A percentile compares a stretch with the other conserved stretches of the same genome.
These are phyloP conservation scores for Tetrastigma voinierianum DNA, from an alignment of 164 flowering plant genomes.

Conservation along the genomic window DNA sequence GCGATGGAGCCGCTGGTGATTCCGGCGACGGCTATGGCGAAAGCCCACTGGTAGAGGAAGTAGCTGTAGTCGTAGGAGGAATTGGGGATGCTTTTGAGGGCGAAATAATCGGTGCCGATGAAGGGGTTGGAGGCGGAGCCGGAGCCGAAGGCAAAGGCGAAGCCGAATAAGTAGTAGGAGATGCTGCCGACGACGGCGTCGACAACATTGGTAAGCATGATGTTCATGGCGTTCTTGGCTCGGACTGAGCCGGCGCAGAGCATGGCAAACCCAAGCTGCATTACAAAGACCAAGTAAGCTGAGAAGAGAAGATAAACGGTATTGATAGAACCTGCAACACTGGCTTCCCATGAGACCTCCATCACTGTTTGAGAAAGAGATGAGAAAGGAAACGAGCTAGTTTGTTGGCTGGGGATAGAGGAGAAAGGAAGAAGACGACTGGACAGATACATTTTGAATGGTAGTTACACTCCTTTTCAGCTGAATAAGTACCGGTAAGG, in stretches of 20 bases:
- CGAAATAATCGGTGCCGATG: slow-evolving; percentile 57
- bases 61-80: slow-evolving; percentile 47
- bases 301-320: slow-evolving; percentile 57
- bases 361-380: slow-evolving; percentile 16
- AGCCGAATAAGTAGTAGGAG: slow-evolving; percentile 73
- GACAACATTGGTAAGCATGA: slow-evolving; percentile 75
- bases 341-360: slow-evolving; percentile 50
- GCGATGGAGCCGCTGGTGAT: slow-evolving; percentile 84
- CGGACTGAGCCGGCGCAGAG: slow-evolving; percentile 77
- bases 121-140: slow-evolving; percentile 51
- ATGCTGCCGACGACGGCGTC: slow-evolving; percentile 72
- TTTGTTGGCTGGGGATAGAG: background rate
- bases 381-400: slow-evolving; percentile 2
- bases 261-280: slow-evolving; percentile 88
- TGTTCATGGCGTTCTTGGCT: slow-evolving; percentile 75
- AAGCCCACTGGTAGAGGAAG: slow-evolving; percentile 83
- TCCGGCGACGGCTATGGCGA: slow-evolving; percentile 78
- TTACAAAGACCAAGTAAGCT: slow-evolving; percentile 62
- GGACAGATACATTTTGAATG: background rate
- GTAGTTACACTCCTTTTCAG: background rate
- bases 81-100: slow-evolving; percentile 42
- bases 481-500: too few relatives aligned
- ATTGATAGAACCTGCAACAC: slow-evolving; percentile 49
- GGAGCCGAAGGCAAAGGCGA: slow-evolving; percentile 64
- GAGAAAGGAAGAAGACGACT: background rate